These are phyloP conservation scores for Kappamyces sp. DNA, from an alignment of 192 early-diverging fungal genomes.

Conservation along the genomic window DNA sequence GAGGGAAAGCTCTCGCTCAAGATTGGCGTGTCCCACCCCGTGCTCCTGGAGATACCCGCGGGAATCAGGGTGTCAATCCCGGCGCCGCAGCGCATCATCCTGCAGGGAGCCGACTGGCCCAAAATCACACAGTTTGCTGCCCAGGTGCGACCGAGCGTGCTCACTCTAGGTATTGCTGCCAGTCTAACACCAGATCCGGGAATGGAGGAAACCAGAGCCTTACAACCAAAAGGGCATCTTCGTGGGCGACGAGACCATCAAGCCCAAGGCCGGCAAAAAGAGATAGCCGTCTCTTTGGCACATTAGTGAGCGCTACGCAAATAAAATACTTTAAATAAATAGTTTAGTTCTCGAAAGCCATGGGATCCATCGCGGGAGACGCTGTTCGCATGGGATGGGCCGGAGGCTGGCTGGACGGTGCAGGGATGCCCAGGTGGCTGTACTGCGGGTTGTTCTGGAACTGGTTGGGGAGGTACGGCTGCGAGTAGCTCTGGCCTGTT, in stretches of 20 bases:
- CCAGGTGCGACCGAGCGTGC: slow-evolving; percentile 22
- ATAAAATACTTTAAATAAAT: too few relatives aligned
- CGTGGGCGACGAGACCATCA: slow-evolving; percentile 95
- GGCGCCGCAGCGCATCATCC: slow-evolving; percentile 74
- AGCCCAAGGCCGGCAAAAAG: slow-evolving; percentile 98
- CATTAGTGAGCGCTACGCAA: too few relatives aligned
- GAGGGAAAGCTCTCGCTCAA: slow-evolving; percentile 63
- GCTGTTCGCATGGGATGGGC: too few relatives aligned
- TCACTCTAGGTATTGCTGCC: too few relatives aligned
- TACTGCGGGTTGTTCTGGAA: too few relatives aligned
- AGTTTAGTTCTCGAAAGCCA: too few relatives aligned
- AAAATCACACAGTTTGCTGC: slow-evolving; percentile 87
- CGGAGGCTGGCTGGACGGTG: too few relatives aligned
- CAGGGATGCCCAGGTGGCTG: too few relatives aligned
- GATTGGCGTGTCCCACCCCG: slow-evolving; percentile 83
- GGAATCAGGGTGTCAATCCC: slow-evolving; percentile 71
- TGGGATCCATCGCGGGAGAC: too few relatives aligned
- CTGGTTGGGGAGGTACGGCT: too few relatives aligned
- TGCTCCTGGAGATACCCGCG: slow-evolving; percentile 72
- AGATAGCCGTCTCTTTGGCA: slow-evolving; percentile 16
- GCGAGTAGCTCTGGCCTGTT: too few relatives aligned
- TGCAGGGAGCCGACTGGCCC: slow-evolving; percentile 73
- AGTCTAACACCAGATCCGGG: slow-evolving; percentile 46
- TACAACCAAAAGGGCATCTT: slow-evolving; percentile 99
- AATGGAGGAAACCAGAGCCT: slow-evolving; percentile 90